phyloP scores from a whole-genome alignment of 2,329 filamentous ascomycete species.

The Blastomyces emzantsi region DNA sequence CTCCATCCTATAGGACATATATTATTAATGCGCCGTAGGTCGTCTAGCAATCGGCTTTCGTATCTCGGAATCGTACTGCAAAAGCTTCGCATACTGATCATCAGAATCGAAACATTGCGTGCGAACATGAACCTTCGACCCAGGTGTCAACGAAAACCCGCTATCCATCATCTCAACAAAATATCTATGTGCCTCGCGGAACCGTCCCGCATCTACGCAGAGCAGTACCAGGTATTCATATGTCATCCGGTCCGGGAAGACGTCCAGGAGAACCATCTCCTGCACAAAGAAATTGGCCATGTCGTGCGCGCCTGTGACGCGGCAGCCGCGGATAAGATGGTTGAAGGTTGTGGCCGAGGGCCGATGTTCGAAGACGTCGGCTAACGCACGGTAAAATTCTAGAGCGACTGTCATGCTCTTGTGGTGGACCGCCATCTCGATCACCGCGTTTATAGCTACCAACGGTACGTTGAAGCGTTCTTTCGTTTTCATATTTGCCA shows the following conservation, averaged over 20 bases:
- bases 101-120: constrained; percentile 23
- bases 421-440: constrained; percentile 43
- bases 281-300: constrained; percentile 53
- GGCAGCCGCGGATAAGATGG: constrained; percentile 46
- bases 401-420: constrained; percentile 44
- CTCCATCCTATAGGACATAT: neutral
- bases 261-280: constrained; percentile 50
- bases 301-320: constrained; percentile 39
- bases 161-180: constrained; percentile 30
- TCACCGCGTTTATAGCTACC: constrained; percentile 39
- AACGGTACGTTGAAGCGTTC: constrained; percentile 43
- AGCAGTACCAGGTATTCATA: constrained; percentile 55
- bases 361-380: constrained; percentile 41
- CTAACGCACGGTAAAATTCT: constrained; percentile 53
- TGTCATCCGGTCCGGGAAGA: constrained; percentile 49
- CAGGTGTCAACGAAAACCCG: constrained; percentile 21
- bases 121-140: constrained; percentile 23
- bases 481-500: constrained; percentile 46
- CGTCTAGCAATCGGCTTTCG: constrained; percentile 15
- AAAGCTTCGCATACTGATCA: constrained; percentile 24
- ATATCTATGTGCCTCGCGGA: constrained; percentile 31
- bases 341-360: constrained; percentile 49
- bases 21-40: neutral
- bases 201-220: constrained; percentile 39
- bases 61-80: constrained; percentile 26